A percentile compares a stretch with the other conserved stretches of the same genome.
phyloP scores from a whole-genome alignment of 129 eudicot species.

The Artemisia tridentata region DNA sequence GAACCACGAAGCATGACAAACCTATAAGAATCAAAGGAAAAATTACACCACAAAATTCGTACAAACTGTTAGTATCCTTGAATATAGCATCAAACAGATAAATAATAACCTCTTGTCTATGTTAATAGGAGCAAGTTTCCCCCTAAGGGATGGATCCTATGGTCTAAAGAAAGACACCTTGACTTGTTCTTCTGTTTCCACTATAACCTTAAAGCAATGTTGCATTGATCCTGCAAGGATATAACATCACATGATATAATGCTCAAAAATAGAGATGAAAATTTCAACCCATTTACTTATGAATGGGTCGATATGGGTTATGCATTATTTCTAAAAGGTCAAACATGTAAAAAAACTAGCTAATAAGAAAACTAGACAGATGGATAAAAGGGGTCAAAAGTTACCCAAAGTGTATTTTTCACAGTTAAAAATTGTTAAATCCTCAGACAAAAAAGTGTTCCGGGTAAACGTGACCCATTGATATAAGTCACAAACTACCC shows the following conservation, averaged over 20 bases:
- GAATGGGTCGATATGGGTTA: background rate
- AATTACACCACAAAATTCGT: too few relatives aligned
- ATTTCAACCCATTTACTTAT: background rate
- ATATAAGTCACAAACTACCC: background rate
- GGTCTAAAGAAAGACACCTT: conserved; percentile 41
- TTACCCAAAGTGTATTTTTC: background rate
- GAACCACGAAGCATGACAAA: too few relatives aligned
- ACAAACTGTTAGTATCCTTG: background rate
- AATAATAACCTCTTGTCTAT: conserved; percentile 37
- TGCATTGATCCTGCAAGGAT: conserved; percentile 34
- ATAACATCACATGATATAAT: background rate
- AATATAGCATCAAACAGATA: background rate
- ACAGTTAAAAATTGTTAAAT: background rate
- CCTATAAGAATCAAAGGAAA: too few relatives aligned
- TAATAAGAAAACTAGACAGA: background rate
- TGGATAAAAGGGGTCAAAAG: background rate
- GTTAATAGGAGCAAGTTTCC: conserved; percentile 42
- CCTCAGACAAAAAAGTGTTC: background rate
- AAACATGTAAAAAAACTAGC: background rate
- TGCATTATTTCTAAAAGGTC: background rate
- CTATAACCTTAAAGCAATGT: conserved; percentile 38
- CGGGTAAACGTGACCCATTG: background rate
- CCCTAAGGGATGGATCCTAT: conserved; percentile 34
- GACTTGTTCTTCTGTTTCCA: conserved; percentile 44
- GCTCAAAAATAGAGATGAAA: background rate